Conservation (phyloP, 163 green algal species). For the Trebouxiophyceae sp. region DNA sequence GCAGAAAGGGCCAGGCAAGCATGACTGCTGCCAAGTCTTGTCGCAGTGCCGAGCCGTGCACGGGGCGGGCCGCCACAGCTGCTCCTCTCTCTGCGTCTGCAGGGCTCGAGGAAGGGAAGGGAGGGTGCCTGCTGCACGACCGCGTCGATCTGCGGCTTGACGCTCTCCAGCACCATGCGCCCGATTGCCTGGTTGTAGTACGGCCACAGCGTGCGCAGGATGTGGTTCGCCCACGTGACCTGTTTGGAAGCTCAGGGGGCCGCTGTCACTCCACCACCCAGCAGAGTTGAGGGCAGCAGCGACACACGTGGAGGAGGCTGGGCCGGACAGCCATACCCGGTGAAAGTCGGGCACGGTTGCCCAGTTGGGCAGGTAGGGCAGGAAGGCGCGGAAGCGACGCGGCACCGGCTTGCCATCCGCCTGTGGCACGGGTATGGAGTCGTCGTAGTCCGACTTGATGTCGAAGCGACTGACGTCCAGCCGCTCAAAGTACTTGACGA, state of each 20-base stretch:
- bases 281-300: background rate
- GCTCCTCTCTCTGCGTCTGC: too few species aligned
- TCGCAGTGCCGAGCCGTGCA: too few species aligned
- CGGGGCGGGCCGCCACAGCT: too few species aligned
- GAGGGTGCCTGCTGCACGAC: conserved; percentile 14
- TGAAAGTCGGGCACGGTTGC: conserved; percentile 25
- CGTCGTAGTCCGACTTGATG: conserved; percentile 24
- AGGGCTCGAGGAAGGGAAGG: too few species aligned
- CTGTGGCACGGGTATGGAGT: conserved; percentile 9
- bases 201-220: conserved; percentile 47
- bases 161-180: conserved; percentile 43
- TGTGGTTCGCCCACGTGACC: conserved; percentile 41
- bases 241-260: background rate
- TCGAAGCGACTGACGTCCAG: conserved; percentile 12
- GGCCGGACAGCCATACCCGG: conserved; percentile 9
- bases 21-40: too few species aligned
- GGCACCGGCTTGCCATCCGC: conserved; percentile 17
- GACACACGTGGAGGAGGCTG: background rate
- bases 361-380: conserved; percentile 22
- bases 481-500: background rate
- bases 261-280: background rate
- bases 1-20: too few species aligned
- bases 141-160: conserved; percentile 31
- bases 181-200: conserved; percentile 40
- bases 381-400: conserved; percentile 6